A percentile compares a stretch with the other conserved stretches of the same genome.
These are phyloP conservation scores for Umbelopsis sp. DNA, from an alignment of 192 early-diverging fungal genomes.

Conservation along the genomic window DNA sequence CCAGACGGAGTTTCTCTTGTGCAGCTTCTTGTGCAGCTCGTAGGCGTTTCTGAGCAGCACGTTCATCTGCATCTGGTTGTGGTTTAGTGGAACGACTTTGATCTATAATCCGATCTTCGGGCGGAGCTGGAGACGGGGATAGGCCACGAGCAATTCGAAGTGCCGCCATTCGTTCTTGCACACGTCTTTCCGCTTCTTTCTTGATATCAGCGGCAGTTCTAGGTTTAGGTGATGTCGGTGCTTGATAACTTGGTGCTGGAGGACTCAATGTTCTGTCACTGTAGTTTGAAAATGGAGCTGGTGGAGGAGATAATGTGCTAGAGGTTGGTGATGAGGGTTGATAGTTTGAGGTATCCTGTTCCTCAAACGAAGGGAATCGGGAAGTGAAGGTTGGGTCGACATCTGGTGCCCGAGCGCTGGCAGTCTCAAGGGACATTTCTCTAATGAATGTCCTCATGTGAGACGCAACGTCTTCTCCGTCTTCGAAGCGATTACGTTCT, in stretches of 20 bases:
- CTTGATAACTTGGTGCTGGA: not conserved
- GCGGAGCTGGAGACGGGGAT: conserved; percentile 20
- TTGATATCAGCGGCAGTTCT: conserved; percentile 44
- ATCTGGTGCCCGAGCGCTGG: conserved; percentile 30
- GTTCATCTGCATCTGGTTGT: conserved; percentile 32
- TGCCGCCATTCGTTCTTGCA: conserved; percentile 40
- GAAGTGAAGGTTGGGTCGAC: conserved; percentile 41
- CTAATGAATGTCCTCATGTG: conserved; percentile 49
- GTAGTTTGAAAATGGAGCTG: not conserved
- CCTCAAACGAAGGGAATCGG: conserved; percentile 31
- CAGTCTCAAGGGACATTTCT: conserved; percentile 38
- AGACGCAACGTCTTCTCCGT: conserved; percentile 48
- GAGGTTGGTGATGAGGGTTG: not conserved
- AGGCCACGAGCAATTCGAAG: conserved; percentile 27
- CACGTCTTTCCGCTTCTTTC: conserved; percentile 42
- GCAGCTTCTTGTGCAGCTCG: conserved; percentile 38
- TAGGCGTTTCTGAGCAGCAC: conserved; percentile 39
- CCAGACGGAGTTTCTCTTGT: conserved; percentile 42
- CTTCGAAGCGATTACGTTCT: conserved; percentile 42
- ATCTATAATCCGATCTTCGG: not conserved
- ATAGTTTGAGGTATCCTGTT: not conserved
- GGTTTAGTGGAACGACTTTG: conserved; percentile 17
- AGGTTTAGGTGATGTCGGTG: conserved; percentile 5
- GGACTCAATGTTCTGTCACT: not conserved
- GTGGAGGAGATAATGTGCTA: conserved; percentile 15